These are phyloP conservation scores for Psilocybe cubensis DNA, from an alignment of 768 basidiomycete genomes.

Conservation along the genomic window DNA sequence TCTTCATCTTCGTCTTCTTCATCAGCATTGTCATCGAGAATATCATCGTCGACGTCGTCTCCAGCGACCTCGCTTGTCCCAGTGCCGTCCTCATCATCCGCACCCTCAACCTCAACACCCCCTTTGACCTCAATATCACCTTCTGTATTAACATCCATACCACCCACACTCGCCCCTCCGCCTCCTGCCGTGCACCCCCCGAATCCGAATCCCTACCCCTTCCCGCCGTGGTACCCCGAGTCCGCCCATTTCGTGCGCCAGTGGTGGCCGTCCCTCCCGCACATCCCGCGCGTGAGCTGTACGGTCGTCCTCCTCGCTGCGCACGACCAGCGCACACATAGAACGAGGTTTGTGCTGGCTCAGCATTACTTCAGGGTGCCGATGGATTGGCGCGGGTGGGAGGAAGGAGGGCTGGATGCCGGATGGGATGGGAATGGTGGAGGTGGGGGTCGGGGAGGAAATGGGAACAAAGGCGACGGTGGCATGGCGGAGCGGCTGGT, in stretches of 20 bases:
- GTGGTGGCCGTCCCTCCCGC: conserved; percentile 75
- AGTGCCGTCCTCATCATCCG: conserved; percentile 6
- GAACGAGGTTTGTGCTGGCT: conserved; percentile 65
- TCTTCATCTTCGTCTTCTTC: conserved; percentile 3
- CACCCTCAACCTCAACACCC: not conserved
- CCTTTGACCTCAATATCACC: not conserved
- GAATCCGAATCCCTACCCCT: conserved; percentile 63
- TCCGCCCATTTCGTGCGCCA: conserved; percentile 79
- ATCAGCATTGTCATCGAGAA: not conserved
- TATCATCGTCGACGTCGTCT: not conserved
- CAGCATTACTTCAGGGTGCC: conserved; percentile 81
- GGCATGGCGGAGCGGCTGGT: not conserved
- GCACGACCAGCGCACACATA: conserved; percentile 63
- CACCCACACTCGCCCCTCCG: conserved; percentile 1
- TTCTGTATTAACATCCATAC: conserved; percentile 10
- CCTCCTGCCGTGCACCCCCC: not conserved
- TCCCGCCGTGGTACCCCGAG: conserved; percentile 73
- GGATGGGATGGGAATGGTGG: conserved; percentile 11
- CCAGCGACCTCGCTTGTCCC: not conserved
- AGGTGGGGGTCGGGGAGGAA: not conserved
- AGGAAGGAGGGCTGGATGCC: conserved; percentile 19
- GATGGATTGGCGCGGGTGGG: conserved; percentile 42
- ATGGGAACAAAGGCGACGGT: not conserved
- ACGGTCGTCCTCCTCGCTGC: conserved; percentile 70
- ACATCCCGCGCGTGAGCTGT: conserved; percentile 69